phyloP scores from a whole-genome alignment of 345 rosid species.

The Populus tremula region DNA sequence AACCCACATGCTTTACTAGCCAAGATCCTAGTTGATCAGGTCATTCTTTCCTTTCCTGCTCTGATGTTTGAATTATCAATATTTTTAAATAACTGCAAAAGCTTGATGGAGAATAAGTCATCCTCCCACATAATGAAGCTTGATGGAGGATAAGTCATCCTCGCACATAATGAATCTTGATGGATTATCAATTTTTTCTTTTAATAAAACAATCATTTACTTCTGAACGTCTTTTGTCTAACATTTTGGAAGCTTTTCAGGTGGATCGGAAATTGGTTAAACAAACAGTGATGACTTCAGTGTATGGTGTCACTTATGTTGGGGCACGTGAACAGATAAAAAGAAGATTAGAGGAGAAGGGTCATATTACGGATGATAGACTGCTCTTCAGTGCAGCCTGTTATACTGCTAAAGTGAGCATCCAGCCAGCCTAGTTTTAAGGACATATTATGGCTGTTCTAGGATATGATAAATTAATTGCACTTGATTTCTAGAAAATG shows the following conservation, averaged over 20 bases:
- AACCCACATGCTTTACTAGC: constrained; percentile 73
- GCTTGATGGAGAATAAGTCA: neutral
- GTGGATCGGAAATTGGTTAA: constrained; percentile 92
- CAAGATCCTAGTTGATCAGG: constrained; percentile 79
- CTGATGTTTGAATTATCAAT: neutral
- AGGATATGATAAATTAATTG: neutral
- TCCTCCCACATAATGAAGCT: neutral
- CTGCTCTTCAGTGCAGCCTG: constrained; percentile 73
- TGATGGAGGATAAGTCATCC: neutral
- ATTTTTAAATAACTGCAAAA: neutral
- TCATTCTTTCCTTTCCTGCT: constrained; percentile 27
- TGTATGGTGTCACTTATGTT: constrained; percentile 94
- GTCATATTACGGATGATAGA: constrained; percentile 77
- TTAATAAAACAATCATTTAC: neutral
- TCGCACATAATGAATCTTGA: neutral
- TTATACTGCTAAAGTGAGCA: constrained; percentile 88
- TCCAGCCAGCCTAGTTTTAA: neutral
- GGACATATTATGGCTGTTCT: constrained; percentile 1
- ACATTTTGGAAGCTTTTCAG: constrained; percentile 47
- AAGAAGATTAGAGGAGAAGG: constrained; percentile 88
- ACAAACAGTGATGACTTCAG: constrained; percentile 99
- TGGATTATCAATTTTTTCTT: neutral
- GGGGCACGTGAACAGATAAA: constrained; percentile 99
- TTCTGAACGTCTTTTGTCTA: neutral
- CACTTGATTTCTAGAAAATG: neutral